Conservation (phyloP, 495 filamentous ascomycete species). For the Hypoxylon perforatum region DNA sequence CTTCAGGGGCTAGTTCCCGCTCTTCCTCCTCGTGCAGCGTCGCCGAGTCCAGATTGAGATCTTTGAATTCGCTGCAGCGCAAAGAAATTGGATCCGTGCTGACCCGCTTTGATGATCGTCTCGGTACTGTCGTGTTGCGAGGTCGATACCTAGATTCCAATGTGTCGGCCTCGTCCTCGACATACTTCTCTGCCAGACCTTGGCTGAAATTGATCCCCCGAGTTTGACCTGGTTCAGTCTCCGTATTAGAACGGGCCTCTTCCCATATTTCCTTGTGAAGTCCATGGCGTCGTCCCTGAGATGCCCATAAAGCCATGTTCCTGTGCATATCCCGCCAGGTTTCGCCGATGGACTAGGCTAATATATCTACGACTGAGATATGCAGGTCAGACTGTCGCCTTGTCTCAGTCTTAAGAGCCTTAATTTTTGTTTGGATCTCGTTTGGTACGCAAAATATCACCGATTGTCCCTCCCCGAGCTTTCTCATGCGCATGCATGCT, state of each 20-base stretch:
- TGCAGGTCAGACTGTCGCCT: background rate
- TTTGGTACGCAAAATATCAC: constrained; percentile 66
- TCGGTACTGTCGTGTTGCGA: background rate
- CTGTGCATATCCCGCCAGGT: constrained; percentile 61
- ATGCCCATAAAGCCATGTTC: constrained; percentile 68
- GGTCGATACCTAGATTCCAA: constrained; percentile 35
- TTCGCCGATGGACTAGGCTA: constrained; percentile 69
- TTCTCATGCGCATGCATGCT: constrained; percentile 77
- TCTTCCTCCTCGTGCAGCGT: constrained; percentile 76
- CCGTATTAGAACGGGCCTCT: constrained; percentile 1
- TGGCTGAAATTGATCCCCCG: constrained; percentile 22
- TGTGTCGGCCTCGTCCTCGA: constrained; percentile 48
- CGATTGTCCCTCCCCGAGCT: constrained; percentile 70
- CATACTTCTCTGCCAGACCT: constrained; percentile 55
- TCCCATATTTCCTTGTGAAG: constrained; percentile 48
- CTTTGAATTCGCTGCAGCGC: constrained; percentile 59
- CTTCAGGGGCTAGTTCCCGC: constrained; percentile 72
- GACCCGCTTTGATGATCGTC: background rate
- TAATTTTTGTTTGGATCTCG: constrained; percentile 63
- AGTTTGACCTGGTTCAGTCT: background rate
- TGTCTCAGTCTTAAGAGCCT: background rate
- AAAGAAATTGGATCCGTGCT: constrained; percentile 45
- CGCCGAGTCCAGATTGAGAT: constrained; percentile 46
- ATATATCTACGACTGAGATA: constrained; percentile 60
- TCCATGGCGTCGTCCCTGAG: constrained; percentile 65